Conservation (phyloP, 257 asterid species). For the Solanum pinnatisectum region DNA sequence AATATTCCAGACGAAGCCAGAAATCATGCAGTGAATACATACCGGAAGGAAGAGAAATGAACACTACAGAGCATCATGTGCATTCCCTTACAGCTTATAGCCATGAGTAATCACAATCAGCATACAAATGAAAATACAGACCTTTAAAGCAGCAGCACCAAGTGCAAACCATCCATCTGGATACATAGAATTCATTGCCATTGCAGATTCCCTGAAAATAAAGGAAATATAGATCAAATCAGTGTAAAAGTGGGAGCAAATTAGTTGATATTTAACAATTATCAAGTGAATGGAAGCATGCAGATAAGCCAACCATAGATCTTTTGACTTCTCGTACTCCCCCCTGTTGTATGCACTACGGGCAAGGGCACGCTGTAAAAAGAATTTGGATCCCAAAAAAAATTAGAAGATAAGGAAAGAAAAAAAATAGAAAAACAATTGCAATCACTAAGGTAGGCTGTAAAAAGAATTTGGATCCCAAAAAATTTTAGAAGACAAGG, state of each 20-base stretch:
- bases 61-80: background rate
- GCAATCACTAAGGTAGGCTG: background rate
- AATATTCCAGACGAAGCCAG: background rate
- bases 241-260: background rate
- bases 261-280: background rate
- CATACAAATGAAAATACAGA: background rate
- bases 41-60: background rate
- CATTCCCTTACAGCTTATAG: background rate
- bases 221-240: background rate
- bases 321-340: conserved; percentile 66
- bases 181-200: conserved; percentile 75
- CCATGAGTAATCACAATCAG: background rate
- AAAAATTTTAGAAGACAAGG: background rate
- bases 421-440: background rate
- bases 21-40: background rate
- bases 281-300: background rate
- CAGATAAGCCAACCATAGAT: conserved; percentile 28
- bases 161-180: conserved; percentile 97
- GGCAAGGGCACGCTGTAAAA: conserved; percentile 60
- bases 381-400: background rate
- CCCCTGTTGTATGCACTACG: conserved; percentile 84
- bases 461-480: background rate
- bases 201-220: conserved; percentile 58
- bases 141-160: conserved; percentile 89
- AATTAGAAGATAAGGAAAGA: background rate